A percentile compares a stretch with the other conserved stretches of the same genome.
phyloP scores from a whole-genome alignment of 2,329 filamentous ascomycete genomes.

The Penicillium aurantiogriseum region DNA sequence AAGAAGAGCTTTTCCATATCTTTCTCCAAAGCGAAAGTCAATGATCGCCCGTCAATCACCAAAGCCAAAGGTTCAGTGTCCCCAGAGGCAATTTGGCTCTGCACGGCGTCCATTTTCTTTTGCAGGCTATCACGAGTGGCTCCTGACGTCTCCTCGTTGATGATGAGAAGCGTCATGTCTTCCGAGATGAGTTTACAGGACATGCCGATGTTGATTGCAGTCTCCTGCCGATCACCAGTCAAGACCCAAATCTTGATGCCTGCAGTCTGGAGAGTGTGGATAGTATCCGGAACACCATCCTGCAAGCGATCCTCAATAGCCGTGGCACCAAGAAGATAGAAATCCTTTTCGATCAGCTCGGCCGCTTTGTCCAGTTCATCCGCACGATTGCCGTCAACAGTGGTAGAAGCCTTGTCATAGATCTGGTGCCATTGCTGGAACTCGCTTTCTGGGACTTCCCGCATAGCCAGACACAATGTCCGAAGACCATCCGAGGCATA shows the following conservation, averaged over 20 bases:
- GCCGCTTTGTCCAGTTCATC: conserved; percentile 97
- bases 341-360: conserved; percentile 89
- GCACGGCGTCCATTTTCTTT: conserved; percentile 90
- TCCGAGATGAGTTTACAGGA: conserved; percentile 97
- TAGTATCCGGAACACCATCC: conserved; percentile 96
- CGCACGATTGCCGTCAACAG: conserved; percentile 84
- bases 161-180: conserved; percentile 95
- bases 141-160: conserved; percentile 81
- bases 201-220: conserved; percentile 99
- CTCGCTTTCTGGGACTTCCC: conserved; percentile 85
- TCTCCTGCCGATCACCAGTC: conserved; percentile 96
- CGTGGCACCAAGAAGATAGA: conserved; percentile 88
- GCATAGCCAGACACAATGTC: conserved; percentile 91
- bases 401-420: conserved; percentile 84
- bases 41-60: conserved; percentile 92
- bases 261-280: conserved; percentile 92
- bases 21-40: conserved; percentile 89
- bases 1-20: conserved; percentile 92
- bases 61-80: conserved; percentile 80
- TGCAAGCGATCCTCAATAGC: conserved; percentile 97
- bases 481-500: conserved; percentile 95
- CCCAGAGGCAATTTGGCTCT: conserved; percentile 67
- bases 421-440: conserved; percentile 83
- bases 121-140: conserved; percentile 84
- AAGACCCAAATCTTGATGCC: conserved; percentile 99